Evolutionary conservation across 2,329 filamentous ascomycete genomes (phyloP), one percentile per base, ranked within the genome.

Genomic region (Colletotrichum sp.): DNA sequence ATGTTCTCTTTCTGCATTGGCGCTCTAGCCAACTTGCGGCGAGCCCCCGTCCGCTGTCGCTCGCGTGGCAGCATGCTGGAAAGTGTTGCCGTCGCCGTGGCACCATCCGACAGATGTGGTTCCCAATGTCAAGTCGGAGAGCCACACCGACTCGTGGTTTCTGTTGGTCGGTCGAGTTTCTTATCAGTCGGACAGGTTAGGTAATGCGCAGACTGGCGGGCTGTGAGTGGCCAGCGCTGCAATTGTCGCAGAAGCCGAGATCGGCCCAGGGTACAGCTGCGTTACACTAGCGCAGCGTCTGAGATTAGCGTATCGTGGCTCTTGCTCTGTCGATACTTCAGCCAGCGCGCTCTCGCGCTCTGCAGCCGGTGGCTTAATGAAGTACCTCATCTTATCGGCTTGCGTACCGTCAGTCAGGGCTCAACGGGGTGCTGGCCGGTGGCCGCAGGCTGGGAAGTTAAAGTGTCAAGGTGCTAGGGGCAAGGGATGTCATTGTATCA

Each of bases 181-280:
- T 78, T 78, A 78, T 78, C 77, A 73, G 72, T 71, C 36, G 36
- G 39, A 27, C 48, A 71, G 60, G 73, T 78, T 78, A 78, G 68
- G 77, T 78, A 78, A 78, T 75, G 64, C 30, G 48, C 59, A 65
- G 69, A 63, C 59, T 19, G 22, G 28, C 34, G 32, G 19, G 22
- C 63, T 71, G 57, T 72, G 65, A 76, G 32, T 71, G 72, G 71
- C 28, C 69, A 68, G 44, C 30, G 25, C 60, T 28, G 48, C 68
- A 77, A 73, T 72, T 44, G 52, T n/a, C 19, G 68, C n/a, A n/a
- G 34, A 55, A 69, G 75, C 77, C 77, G 77, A 78, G 77, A 78
- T 78, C 77, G 77, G 77, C 74, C 66, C 25, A 44, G 68, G 72
- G 64, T 39, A 52, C 60, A 68, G 48, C 66, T 76, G 55, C 65